Evolutionary conservation across 1,284 basidiomycete genomes (phyloP).

Genomic region (Pholiota adiposa): DNA sequence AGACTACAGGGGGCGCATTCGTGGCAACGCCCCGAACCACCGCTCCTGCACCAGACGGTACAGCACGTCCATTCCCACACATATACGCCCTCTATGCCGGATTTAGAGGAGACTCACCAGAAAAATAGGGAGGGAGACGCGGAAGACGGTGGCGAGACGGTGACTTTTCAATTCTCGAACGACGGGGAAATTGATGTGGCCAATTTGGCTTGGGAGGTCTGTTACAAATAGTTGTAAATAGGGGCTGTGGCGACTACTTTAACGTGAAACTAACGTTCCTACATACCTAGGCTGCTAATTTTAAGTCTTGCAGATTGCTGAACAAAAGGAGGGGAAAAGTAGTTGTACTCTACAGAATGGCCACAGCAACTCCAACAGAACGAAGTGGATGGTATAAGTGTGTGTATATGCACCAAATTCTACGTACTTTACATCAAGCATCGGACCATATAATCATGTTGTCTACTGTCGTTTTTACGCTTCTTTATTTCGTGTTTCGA

Average conservation of each 20-base stretch:
- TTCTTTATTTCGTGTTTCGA: neutral
- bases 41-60: neutral
- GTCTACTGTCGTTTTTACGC: neutral
- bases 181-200: constrained; percentile 16
- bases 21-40: neutral
- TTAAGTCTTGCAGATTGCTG: neutral
- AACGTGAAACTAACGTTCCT: neutral
- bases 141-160: constrained; percentile 10
- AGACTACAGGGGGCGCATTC: neutral
- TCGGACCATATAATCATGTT: neutral
- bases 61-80: neutral
- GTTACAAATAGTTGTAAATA: constrained; percentile 20
- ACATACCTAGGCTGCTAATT: no score
- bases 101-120: constrained; percentile 11
- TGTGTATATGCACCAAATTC: no score
- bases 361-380: no score
- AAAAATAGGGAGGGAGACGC: constrained; percentile 8
- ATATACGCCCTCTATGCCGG: neutral
- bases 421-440: neutral
- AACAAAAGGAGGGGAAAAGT: no score
- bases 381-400: neutral
- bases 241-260: constrained; percentile 3
- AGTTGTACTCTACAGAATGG: no score
- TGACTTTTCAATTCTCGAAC: constrained; percentile 25
- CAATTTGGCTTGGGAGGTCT: constrained; percentile 19